Evolutionary conservation across 2,329 filamentous ascomycete genomes (phyloP).

Genomic region (Davidsoniella eucalypti): DNA sequence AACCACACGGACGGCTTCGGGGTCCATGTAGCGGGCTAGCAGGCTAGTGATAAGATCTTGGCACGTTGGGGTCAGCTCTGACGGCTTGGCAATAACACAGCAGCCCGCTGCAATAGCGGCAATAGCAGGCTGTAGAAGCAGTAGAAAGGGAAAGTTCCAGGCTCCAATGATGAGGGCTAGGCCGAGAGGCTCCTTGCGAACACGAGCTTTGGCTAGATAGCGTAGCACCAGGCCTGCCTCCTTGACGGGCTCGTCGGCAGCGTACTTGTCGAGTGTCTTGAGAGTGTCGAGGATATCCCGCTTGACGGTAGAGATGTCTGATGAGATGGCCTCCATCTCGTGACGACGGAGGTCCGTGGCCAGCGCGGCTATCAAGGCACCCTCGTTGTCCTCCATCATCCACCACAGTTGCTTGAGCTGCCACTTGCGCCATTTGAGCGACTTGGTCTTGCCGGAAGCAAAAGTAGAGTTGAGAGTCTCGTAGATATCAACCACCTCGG

Average conservation of each 20-base stretch:
- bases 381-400: constrained; percentile 21
- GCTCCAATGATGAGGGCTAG: constrained; percentile 28
- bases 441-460: constrained; percentile 18
- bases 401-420: constrained; percentile 24
- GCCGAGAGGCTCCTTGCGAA: constrained; percentile 28
- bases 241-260: constrained; percentile 20
- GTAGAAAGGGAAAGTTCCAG: constrained; percentile 29
- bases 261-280: constrained; percentile 24
- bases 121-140: constrained; percentile 24
- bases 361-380: constrained; percentile 17
- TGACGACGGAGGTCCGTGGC: constrained; percentile 18
- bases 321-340: constrained; percentile 17
- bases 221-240: constrained; percentile 18
- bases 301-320: constrained; percentile 20
- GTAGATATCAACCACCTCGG: not conserved
- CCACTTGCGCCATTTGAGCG: constrained; percentile 21
- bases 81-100: constrained; percentile 27
- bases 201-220: constrained; percentile 18
- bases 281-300: constrained; percentile 23
- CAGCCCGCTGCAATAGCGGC: constrained; percentile 28
- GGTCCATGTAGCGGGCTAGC: constrained; percentile 27
- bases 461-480: constrained; percentile 15
- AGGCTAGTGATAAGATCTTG: constrained; percentile 24
- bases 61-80: constrained; percentile 22
- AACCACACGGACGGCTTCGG: constrained; percentile 20